Base-by-base conservation (phyloP, 1,284 basidiomycete genomes). In the Ceratobasidium sp. region DNA sequence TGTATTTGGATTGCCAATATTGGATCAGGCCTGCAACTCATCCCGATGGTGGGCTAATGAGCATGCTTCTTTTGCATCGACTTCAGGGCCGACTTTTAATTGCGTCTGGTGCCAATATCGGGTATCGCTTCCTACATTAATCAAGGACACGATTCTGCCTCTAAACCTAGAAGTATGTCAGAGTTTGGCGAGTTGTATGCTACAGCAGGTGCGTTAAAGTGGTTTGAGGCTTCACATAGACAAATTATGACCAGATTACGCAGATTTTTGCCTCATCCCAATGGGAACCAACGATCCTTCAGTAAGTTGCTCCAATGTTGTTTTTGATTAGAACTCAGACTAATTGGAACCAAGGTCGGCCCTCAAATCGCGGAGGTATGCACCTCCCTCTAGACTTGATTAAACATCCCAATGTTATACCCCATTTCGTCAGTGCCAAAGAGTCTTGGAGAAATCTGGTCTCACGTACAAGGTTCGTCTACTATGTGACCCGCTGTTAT, bases 251-350 rank as follows among this genome's bases (percentile, higher is more conserved):
- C 33, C 26, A 23, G 40, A n/a, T 40, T 4, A 60, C 23, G 72
- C 79, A 80, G 94, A 96, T 84, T 95, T 96, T 83, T 96, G 94
- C 82, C 89, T 95, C 40, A 91, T 95, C 77, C 94, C 94, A 20
- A 92, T 95, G 80, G 94, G 94, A 77, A 93, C 91, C 0, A 89
- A 84, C 10, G 90, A 91, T 68, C 86, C 93, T 23, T 95, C 94
- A 18, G 94, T 93, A 82, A 72, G 86, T 75, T 23, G 12, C 23
- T 46, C n/a, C 10, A n/a, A 49, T 23, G 28, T 49, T 15, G 63
- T 73, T 58, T 15, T 53, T 12, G 33, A 33, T 5, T 15, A 58
- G 18, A 42, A 46, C 39, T 78, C 28, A 79, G 33, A 63, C 78
- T 33, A 66, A n/a, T 64, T 18, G 26, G 15, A 33, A n/a, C n/a